Conservation (phyloP, 1,284 basidiomycete species). For the Boletus sp. region DNA sequence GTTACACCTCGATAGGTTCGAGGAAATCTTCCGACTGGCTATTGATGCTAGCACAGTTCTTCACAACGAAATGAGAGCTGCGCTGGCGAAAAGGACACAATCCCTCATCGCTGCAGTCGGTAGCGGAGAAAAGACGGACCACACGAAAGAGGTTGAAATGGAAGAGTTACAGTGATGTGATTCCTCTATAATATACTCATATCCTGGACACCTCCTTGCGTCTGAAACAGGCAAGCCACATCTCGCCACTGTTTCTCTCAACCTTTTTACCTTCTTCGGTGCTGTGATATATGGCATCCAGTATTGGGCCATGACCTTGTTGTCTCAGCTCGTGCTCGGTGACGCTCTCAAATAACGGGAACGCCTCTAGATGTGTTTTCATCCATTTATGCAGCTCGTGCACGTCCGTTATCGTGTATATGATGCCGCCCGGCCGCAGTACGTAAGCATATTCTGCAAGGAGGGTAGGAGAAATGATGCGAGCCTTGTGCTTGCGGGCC, state of each 20-base stretch:
- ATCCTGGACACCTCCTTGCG: conserved; percentile 46
- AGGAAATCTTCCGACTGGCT: conserved; percentile 81
- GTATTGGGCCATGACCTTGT: conserved; percentile 67
- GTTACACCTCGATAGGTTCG: conserved; percentile 89
- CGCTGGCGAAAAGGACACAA: conserved; percentile 64
- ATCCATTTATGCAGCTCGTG: conserved; percentile 95
- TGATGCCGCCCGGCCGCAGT: conserved; percentile 84
- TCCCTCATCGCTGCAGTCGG: conserved; percentile 51
- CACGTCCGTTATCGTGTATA: conserved; percentile 99
- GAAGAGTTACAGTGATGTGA: conserved; percentile 32
- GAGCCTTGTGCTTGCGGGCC: conserved; percentile 94
- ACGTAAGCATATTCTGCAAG: conserved; percentile 94
- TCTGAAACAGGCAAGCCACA: conserved; percentile 84
- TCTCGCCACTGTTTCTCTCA: conserved; percentile 85
- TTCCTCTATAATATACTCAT: conserved; percentile 5
- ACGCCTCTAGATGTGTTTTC: conserved; percentile 79
- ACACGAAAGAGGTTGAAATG: conserved; percentile 29
- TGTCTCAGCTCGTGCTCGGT: conserved; percentile 70
- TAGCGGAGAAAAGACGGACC: conserved; percentile 26
- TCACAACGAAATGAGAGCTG: conserved; percentile 80
- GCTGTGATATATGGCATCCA: conserved; percentile 78
- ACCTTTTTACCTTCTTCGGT: conserved; percentile 99
- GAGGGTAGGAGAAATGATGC: conserved; percentile 94
- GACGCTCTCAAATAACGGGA: conserved; percentile 84
- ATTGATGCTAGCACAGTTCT: conserved; percentile 76